Conservation (phyloP, 73 alveolate genomes). For the Paramecium caudatum region DNA sequence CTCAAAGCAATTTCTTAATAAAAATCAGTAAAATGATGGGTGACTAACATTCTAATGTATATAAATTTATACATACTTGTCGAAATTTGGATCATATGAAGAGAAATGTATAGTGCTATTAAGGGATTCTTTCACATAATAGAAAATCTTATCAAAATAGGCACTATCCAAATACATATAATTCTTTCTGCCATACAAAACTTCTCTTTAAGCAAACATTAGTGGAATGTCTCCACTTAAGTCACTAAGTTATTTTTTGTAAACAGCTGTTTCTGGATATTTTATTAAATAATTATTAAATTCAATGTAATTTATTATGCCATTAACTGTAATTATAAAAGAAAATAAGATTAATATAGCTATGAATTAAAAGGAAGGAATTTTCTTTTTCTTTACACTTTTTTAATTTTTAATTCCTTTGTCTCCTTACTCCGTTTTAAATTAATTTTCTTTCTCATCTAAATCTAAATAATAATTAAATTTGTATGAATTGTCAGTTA, state of each 20-base stretch:
- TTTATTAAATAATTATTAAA: neutral
- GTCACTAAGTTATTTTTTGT: slow-evolving; percentile 15
- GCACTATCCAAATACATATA: slow-evolving; percentile 19
- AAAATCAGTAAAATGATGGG: neutral
- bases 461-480: neutral
- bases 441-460: neutral
- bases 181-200: slow-evolving; percentile 13
- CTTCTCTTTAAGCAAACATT: slow-evolving; percentile 55
- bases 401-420: neutral
- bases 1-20: neutral
- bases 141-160: neutral
- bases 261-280: neutral
- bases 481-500: neutral
- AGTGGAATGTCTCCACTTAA: slow-evolving; percentile 17
- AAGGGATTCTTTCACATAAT: neutral
- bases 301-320: neutral
- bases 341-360: neutral
- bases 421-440: neutral
- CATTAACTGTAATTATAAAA: neutral
- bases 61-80: neutral
- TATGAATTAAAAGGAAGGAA: neutral
- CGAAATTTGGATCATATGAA: neutral
- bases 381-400: neutral
- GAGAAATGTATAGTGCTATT: neutral
- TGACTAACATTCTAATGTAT: neutral